A percentile compares a stretch with the other conserved stretches of the same genome.
phyloP scores from a whole-genome alignment of 2,329 filamentous ascomycete species.

The Claviceps sp. region DNA sequence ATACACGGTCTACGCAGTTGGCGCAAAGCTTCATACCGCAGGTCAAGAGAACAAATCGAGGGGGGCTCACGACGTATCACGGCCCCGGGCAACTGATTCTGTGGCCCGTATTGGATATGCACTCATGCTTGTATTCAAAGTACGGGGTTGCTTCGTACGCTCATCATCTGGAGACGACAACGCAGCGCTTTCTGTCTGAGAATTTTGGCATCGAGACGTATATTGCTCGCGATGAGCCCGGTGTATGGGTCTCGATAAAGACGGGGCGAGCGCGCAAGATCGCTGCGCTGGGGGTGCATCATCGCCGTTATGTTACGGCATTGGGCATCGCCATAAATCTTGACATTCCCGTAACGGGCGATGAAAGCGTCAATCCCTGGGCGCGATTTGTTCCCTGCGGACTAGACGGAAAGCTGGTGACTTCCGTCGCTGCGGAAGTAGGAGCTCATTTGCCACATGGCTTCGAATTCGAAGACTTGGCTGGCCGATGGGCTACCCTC shows the following conservation, averaged over 20 bases:
- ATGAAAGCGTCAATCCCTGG: conserved; percentile 35
- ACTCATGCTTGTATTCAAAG: conserved; percentile 36
- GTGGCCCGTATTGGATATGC: conserved; percentile 84
- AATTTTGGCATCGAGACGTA: conserved; percentile 45
- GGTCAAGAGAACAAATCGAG: conserved; percentile 62
- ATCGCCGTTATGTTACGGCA: conserved; percentile 68
- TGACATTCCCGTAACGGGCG: conserved; percentile 38
- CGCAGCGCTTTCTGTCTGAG: conserved; percentile 49
- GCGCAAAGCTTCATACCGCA: conserved; percentile 32
- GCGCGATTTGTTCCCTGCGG: conserved; percentile 80
- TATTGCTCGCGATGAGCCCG: conserved; percentile 60
- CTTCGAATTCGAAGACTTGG: conserved; percentile 18
- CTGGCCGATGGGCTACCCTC: conserved; percentile 18
- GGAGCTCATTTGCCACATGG: conserved; percentile 5
- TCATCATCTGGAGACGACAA: conserved; percentile 59
- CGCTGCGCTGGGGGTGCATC: conserved; percentile 82
- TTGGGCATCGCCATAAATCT: conserved; percentile 77
- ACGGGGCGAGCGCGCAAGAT: conserved; percentile 50
- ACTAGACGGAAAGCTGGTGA: conserved; percentile 63
- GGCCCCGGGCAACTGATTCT: conserved; percentile 84
- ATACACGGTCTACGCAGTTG: conserved; percentile 11
- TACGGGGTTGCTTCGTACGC: conserved; percentile 68
- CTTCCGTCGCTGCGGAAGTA: conserved; percentile 52
- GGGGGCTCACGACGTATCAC: conserved; percentile 89
- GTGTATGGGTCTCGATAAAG: conserved; percentile 55